These are phyloP conservation scores for Brassica cretica DNA, from an alignment of 345 rosid genomes.

Conservation along the genomic window DNA sequence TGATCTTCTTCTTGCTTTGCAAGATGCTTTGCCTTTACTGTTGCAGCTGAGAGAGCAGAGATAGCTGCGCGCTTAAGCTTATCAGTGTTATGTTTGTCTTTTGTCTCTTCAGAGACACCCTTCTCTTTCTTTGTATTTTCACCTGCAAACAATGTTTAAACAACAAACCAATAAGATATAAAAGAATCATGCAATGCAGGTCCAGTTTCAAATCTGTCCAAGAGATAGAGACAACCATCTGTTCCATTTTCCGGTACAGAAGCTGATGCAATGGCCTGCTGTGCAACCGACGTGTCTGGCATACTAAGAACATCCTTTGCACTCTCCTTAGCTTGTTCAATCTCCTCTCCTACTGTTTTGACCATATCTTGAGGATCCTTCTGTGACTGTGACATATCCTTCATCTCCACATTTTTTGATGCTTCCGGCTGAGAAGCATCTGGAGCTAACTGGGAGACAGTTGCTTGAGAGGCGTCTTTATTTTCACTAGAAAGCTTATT, in stretches of 20 bases:
- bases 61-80: slow-evolving; percentile 75
- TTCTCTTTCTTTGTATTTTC: slow-evolving; percentile 47
- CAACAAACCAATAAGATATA: slow-evolving; percentile 15
- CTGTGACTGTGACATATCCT: slow-evolving; percentile 41
- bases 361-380: slow-evolving; percentile 38
- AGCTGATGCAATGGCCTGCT: slow-evolving; percentile 28
- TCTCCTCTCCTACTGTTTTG: slow-evolving; percentile 30
- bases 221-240: slow-evolving; percentile 21
- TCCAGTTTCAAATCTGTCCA: not conserved
- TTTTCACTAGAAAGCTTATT: slow-evolving; percentile 43
- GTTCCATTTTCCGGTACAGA: slow-evolving; percentile 33
- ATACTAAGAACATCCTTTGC: slow-evolving; percentile 48
- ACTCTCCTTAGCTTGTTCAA: slow-evolving; percentile 31
- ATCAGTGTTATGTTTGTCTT: slow-evolving; percentile 52
- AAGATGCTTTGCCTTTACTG: slow-evolving; percentile 87
- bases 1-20: slow-evolving; percentile 86
- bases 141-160: slow-evolving; percentile 23
- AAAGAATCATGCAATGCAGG: not conserved
- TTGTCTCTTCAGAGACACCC: slow-evolving; percentile 42
- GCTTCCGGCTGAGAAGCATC: slow-evolving; percentile 42
- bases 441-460: slow-evolving; percentile 40
- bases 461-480: slow-evolving; percentile 42
- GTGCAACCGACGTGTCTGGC: slow-evolving; percentile 20
- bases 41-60: slow-evolving; percentile 89
- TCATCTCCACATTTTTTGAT: slow-evolving; percentile 46